Conservation (phyloP, 1,284 basidiomycete genomes). For the Fomitiporia mediterranea region DNA sequence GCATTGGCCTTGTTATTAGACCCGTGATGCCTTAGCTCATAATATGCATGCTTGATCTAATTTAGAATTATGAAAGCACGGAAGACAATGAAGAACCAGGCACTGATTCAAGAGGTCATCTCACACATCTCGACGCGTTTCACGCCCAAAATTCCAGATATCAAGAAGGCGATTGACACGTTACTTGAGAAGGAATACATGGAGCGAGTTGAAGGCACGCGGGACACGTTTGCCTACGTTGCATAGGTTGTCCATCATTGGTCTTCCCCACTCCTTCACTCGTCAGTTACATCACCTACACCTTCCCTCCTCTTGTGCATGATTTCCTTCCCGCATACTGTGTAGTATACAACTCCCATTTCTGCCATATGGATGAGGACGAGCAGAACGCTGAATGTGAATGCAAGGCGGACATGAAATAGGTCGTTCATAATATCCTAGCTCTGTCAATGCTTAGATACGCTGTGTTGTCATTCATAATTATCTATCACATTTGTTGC, state of each 20-base stretch:
- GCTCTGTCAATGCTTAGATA: not conserved
- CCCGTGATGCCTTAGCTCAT: not conserved
- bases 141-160: constrained; percentile 86
- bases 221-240: constrained; percentile 76
- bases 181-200: constrained; percentile 98
- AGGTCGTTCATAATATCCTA: not conserved
- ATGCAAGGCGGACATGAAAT: not conserved
- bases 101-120: constrained; percentile 92
- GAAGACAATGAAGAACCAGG: constrained; percentile 96
- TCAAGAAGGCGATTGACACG: constrained; percentile 96
- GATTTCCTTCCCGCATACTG: not conserved
- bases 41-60: not conserved
- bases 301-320: not conserved
- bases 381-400: not conserved
- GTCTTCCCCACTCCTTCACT: no score
- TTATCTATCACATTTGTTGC: not conserved
- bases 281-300: not conserved
- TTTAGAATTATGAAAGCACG: constrained; percentile 94
- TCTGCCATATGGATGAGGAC: no score
- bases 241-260: constrained; percentile 35
- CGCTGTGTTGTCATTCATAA: not conserved
- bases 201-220: constrained; percentile 82
- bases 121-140: constrained; percentile 87
- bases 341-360: not conserved
- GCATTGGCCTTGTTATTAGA: constrained; percentile 26